Evolutionary conservation across 177 flowering plant species (phyloP).

Genomic region (Tripterygium wilfordii): DNA sequence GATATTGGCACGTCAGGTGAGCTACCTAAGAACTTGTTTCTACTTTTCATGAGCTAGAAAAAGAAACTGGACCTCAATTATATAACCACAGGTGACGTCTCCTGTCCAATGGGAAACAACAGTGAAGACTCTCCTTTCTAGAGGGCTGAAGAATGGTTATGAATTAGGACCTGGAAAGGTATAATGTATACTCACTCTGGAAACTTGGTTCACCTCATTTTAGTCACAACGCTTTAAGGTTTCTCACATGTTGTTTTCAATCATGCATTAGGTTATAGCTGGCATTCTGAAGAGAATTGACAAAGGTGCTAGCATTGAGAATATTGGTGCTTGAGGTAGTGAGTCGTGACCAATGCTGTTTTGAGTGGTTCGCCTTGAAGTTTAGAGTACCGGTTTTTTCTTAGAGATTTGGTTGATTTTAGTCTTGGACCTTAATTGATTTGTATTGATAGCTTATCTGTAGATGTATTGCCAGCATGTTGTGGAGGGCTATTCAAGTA

Average conservation of each 20-base stretch:
- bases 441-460: too few species aligned
- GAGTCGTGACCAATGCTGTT: too few species aligned
- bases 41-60: not conserved
- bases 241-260: not conserved
- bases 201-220: not conserved
- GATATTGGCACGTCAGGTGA: constrained; percentile 89
- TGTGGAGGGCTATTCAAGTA: too few species aligned
- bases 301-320: constrained; percentile 61
- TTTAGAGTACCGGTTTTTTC: not conserved
- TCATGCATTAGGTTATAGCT: constrained; percentile 70
- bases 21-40: constrained; percentile 1
- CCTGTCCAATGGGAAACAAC: constrained; percentile 99
- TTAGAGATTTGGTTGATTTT: not conserved
- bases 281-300: constrained; percentile 87
- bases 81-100: constrained; percentile 63
- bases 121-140: constrained; percentile 66
- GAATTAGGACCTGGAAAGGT: constrained; percentile 99
- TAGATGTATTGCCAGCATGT: too few species aligned
- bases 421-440: too few species aligned
- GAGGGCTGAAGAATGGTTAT: constrained; percentile 75
- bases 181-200: not conserved
- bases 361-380: not conserved
- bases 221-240: not conserved
- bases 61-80: not conserved
- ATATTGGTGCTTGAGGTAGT: constrained; percentile 50